Percentiles rank a stretch among this genome's conserved stretches.
phyloP scores from a whole-genome alignment of 1,139 yeast genomes.

The Candida neerlandica region DNA sequence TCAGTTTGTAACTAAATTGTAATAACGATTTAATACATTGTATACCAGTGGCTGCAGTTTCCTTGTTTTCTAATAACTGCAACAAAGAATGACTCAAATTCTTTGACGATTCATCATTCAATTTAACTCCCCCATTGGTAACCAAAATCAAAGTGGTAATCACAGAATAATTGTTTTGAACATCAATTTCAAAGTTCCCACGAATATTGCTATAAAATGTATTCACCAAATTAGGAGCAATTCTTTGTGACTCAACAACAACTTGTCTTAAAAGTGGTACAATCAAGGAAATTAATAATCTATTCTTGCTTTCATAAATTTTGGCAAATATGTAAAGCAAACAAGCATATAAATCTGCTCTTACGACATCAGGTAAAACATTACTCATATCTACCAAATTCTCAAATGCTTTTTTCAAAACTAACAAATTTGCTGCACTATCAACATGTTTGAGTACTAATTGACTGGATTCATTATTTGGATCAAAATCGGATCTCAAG shows the following conservation, averaged over 20 bases:
- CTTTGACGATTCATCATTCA: conserved; percentile 38
- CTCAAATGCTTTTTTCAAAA: conserved; percentile 57
- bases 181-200: conserved; percentile 26
- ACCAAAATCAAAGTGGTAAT: conserved; percentile 62
- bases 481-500: conserved; percentile 49
- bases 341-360: conserved; percentile 71
- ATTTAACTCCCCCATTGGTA: conserved; percentile 51
- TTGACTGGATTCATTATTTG: conserved; percentile 34
- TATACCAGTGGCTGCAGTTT: conserved; percentile 47
- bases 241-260: conserved; percentile 31
- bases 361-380: conserved; percentile 66
- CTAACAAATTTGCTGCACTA: conserved; percentile 34
- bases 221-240: conserved; percentile 32
- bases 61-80: conserved; percentile 30
- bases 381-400: conserved; percentile 63
- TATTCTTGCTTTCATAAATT: conserved; percentile 54
- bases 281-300: conserved; percentile 49
- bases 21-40: conserved; percentile 64
- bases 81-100: conserved; percentile 37
- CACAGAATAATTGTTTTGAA: conserved; percentile 43
- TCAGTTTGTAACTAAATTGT: conserved; percentile 33
- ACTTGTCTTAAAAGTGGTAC: conserved; percentile 62
- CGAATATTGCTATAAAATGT: conserved; percentile 43
- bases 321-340: conserved; percentile 64
- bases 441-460: conserved; percentile 35